Percentiles rank a stretch among this genome's conserved stretches.
These are phyloP conservation scores for Colletotrichum paranaense DNA, from an alignment of 2,329 filamentous ascomycete species.

Conservation along the genomic window DNA sequence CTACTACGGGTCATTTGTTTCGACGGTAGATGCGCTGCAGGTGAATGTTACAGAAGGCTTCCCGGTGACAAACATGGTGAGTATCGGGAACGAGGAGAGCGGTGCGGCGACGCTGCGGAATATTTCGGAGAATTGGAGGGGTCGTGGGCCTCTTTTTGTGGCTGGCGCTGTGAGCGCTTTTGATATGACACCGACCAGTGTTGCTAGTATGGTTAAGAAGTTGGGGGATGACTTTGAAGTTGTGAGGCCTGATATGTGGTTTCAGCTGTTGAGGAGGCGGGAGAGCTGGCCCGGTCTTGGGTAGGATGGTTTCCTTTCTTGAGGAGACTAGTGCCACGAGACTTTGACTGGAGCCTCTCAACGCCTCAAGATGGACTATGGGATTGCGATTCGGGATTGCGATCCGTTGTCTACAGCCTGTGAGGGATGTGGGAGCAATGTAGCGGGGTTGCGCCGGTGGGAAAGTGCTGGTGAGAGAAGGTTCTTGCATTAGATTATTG, in stretches of 20 bases:
- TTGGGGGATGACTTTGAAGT: constrained; percentile 11
- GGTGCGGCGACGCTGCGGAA: constrained; percentile 15
- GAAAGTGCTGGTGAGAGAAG: no score
- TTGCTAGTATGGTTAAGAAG: constrained; percentile 7
- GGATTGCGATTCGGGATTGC: no score
- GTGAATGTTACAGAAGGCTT: not conserved
- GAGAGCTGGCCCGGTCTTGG: no score
- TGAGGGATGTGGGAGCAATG: no score
- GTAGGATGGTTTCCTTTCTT: no score
- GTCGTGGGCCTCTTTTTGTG: constrained; percentile 8
- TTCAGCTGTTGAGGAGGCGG: constrained; percentile 9
- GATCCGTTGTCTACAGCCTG: no score
- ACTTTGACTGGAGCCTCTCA: no score
- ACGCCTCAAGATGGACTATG: no score
- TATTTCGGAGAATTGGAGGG: constrained; percentile 1
- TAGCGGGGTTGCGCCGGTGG: no score
- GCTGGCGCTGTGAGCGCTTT: constrained; percentile 10
- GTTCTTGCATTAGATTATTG: no score
- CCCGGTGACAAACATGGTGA: constrained; percentile 11
- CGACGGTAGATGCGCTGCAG: constrained; percentile 1
- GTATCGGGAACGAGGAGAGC: constrained; percentile 10
- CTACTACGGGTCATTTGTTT: constrained; percentile 11
- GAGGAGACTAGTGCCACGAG: no score
- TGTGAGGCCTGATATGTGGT: constrained; percentile 12
- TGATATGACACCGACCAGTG: constrained; percentile 11